phyloP scores from a whole-genome alignment of 768 basidiomycete genomes.

The Mycena alexandri region DNA sequence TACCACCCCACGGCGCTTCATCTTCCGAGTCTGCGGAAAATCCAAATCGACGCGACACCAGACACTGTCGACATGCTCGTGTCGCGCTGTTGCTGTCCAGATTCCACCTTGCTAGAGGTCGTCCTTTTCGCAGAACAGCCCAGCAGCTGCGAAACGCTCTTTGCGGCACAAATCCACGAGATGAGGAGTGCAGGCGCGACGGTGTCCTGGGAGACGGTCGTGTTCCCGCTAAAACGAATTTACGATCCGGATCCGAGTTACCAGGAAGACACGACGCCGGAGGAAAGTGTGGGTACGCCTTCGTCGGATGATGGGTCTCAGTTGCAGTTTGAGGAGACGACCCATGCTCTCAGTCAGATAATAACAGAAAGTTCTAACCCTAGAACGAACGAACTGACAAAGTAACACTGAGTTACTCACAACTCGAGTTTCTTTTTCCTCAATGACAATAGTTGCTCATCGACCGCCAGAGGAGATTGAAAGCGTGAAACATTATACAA shows the following conservation, averaged over 20 bases:
- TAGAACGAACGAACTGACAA: no score
- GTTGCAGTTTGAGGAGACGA: no score
- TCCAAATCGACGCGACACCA: slow-evolving; percentile 1
- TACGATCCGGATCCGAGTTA: slow-evolving; percentile 13
- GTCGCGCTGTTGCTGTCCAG: background rate
- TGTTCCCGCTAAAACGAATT: slow-evolving; percentile 1
- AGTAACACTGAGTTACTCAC: no score
- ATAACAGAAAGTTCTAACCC: no score
- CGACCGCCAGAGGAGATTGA: no score
- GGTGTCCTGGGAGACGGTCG: background rate
- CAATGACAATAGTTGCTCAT: no score
- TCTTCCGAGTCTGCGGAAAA: background rate
- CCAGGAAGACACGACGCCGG: background rate
- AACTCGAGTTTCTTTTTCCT: no score
- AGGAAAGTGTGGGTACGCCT: background rate
- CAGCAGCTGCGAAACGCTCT: slow-evolving; percentile 7
- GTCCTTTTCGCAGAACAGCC: slow-evolving; percentile 13
- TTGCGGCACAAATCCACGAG: background rate
- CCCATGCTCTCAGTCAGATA: no score
- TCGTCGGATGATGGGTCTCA: background rate
- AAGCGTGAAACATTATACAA: no score
- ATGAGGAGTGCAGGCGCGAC: background rate
- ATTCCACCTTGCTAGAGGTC: background rate
- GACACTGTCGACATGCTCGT: slow-evolving; percentile 8
- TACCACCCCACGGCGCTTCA: background rate